Base-by-base conservation (phyloP, 805 yeast species). In the Candida maris region DNA sequence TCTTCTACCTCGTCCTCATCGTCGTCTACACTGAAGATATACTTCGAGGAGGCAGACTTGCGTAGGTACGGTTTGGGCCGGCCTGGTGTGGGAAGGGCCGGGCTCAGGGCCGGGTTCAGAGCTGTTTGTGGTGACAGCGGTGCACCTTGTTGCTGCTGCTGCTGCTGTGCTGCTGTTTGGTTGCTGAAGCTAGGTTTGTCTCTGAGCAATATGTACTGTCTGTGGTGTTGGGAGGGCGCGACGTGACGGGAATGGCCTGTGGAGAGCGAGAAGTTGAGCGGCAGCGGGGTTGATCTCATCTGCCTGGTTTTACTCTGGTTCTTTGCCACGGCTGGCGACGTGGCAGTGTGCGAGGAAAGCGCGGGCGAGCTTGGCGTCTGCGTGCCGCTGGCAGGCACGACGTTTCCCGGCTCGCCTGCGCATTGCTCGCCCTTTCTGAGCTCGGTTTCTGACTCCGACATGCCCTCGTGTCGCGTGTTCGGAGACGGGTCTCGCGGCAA, bases 1-100 rank as follows among this genome's bases (percentile, higher is more conserved):
- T 73, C 75, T 41, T 77, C 82, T 13, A 79, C 70, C 44, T 85
- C 95, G 44, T 76, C 75, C 28, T 83, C 75, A 49, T 82, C 87
- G 57, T 86, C 95, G 54, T 86, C 95, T 0, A 85, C 94, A 23
- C 88, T 79, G 55, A 80, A 86, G 1, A 83, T 65, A 38, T 62
- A 63, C 37, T 54, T 57, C 2, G 59, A 37, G 4, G 59, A 51
- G 3, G 62, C 49, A 17, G 55, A 53, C 30, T 57, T 58, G 30
- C 49, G 46, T 1, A 56, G 32, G 17, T 24, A 48, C 6, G 59
- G 59, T 28, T 32, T 46, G 2, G 56, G 51, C 28, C 47, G 52
- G 4, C 41, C 41, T 4, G 48, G 37, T 5, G 30, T 17, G 8
- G 37, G 9, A 1, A 27, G 23, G 1, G 48, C 28, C 18, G 41